Evolutionary conservation across 1,284 basidiomycete species (phyloP).

Genomic region (Moesziomyces globuligerus): DNA sequence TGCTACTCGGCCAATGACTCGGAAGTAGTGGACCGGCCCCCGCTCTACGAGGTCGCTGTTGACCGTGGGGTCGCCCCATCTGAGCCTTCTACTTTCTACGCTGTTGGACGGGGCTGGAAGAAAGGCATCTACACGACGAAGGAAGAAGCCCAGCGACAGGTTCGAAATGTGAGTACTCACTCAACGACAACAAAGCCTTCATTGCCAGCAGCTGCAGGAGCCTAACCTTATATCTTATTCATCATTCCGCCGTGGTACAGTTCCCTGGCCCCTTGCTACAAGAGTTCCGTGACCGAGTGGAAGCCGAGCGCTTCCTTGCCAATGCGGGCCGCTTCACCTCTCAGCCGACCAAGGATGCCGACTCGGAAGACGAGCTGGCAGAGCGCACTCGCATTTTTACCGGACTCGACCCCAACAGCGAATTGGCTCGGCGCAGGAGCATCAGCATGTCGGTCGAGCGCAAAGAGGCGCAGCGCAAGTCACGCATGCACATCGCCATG

Average conservation of each 20-base stretch:
- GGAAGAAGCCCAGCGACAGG: conserved; percentile 43
- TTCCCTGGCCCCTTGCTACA: conserved; percentile 45
- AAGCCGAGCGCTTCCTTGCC: conserved; percentile 32
- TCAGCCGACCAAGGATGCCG: conserved; percentile 11
- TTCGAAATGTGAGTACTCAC: conserved; percentile 28
- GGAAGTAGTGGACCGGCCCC: not conserved
- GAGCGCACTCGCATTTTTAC: conserved; percentile 41
- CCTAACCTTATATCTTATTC: not conserved
- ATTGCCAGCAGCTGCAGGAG: not conserved
- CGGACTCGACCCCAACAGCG: conserved; percentile 23
- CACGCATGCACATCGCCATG: conserved; percentile 16
- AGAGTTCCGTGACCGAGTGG: conserved; percentile 28
- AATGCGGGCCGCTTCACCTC: conserved; percentile 8
- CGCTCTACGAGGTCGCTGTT: not conserved
- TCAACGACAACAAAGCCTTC: not conserved
- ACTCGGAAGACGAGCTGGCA: conserved; percentile 30
- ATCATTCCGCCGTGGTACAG: conserved; percentile 9
- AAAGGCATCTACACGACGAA: conserved; percentile 43
- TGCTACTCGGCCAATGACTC: conserved; percentile 16
- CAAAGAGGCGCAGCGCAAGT: conserved; percentile 33
- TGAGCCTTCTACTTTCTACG: conserved; percentile 22
- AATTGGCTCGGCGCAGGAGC: conserved; percentile 17
- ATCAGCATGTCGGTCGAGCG: conserved; percentile 22
- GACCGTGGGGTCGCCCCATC: not conserved
- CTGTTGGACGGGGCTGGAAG: conserved; percentile 50